phyloP scores from a whole-genome alignment of 345 rosid genomes.

The Garcia nutans region DNA sequence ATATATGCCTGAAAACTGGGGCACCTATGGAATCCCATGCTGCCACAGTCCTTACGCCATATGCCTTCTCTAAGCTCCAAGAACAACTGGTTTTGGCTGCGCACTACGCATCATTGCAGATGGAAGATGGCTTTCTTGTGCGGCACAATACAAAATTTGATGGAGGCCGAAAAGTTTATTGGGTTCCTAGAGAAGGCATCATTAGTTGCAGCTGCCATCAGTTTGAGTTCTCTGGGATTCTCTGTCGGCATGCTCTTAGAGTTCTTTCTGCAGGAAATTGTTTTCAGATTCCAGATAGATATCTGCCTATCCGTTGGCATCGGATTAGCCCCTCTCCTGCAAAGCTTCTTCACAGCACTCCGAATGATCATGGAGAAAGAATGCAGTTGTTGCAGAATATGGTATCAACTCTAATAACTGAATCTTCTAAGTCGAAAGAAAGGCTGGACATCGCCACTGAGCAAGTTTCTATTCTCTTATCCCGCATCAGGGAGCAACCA shows the following conservation, averaged over 20 bases:
- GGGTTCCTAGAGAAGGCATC: slow-evolving; percentile 85
- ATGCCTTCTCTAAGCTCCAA: slow-evolving; percentile 95
- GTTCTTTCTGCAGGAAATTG: slow-evolving; percentile 92
- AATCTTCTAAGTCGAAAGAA: slow-evolving; percentile 80
- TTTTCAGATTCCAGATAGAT: slow-evolving; percentile 86
- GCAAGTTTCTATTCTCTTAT: slow-evolving; percentile 62
- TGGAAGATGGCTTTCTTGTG: slow-evolving; percentile 80
- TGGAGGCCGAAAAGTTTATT: slow-evolving; percentile 88
- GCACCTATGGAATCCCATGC: slow-evolving; percentile 98
- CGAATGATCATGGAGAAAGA: slow-evolving; percentile 56
- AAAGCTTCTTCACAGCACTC: slow-evolving; percentile 45
- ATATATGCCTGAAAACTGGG: slow-evolving; percentile 79
- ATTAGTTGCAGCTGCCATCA: slow-evolving; percentile 92
- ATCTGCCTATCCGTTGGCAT: slow-evolving; percentile 86
- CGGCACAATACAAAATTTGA: slow-evolving; percentile 92
- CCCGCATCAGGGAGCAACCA: slow-evolving; percentile 80
- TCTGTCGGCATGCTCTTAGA: slow-evolving; percentile 88
- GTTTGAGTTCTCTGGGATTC: slow-evolving; percentile 95
- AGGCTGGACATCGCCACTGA: slow-evolving; percentile 78
- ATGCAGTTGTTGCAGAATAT: slow-evolving; percentile 72
- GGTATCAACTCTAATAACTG: slow-evolving; percentile 65
- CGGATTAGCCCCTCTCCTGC: slow-evolving; percentile 49
- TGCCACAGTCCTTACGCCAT: slow-evolving; percentile 80
- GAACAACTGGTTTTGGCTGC: slow-evolving; percentile 94
- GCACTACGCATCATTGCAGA: slow-evolving; percentile 87